Base-by-base conservation (phyloP, 371 early-diverging fungal species). In the Caulochytrium protostelioides region DNA sequence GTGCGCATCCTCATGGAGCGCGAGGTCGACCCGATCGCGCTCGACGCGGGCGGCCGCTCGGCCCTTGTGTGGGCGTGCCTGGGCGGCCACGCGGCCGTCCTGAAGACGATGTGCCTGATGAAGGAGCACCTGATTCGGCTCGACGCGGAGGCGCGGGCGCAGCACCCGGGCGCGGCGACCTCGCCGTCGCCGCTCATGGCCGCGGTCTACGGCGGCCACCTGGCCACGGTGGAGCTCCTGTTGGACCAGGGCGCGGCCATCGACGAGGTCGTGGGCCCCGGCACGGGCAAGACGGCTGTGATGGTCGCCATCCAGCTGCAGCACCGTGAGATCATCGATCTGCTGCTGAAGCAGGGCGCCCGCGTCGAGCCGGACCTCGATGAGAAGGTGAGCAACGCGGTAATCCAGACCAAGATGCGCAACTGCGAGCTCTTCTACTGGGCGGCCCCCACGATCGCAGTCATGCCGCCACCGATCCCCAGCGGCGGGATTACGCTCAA, bases 161-260 rank as follows among this genome's bases (percentile, higher is more conserved):
- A 16, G 8, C 9, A 19, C 6, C 6, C 22, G 12, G 28, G 26
- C 33, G 23, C 22, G 25, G 20, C 12, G 25, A 31, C 22, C 6
- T 15, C 22, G 14, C 20, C 42, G 21, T 45, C 53, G 4, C 57
- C 61, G 6, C 46, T 60, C 8, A 30, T 52, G 1, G 43, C 49
- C 6, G 54, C 57, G 10, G 13, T 30, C 16, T 39, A 26, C 20
- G 15, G 7, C 4, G 79, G 77, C 25, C 72, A 66, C 35, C 40
- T 44, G 7, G 57, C 70, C 17, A 44, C 82, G 17, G 63, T 72
- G 2, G 55, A 70, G 22, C 77, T 63, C 39, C 56, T 85, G 25
- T 34, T 85, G 0, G 50, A 57, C 8, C 50, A 67, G 20, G 66
- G 64, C 9, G 69, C 70, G 0, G 44, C 54, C 22, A 51, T 72